Evolutionary conservation across 495 filamentous ascomycete genomes (phyloP).

Genomic region (Aspergillus bridgeri): DNA sequence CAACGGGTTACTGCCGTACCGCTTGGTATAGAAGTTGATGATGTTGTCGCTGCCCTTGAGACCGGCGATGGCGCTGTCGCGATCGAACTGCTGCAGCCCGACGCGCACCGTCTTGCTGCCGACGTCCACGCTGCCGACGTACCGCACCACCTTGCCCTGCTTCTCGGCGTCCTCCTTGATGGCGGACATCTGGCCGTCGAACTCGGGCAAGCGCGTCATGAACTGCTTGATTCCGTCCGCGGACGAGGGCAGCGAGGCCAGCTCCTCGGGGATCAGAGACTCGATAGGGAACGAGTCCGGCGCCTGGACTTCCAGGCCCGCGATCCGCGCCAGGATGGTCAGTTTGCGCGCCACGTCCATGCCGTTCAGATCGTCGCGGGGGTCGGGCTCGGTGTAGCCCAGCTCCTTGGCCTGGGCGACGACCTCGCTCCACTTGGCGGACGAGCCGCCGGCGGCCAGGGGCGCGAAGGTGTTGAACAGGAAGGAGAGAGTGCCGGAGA

Average conservation of each 20-base stretch:
- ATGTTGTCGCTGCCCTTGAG: constrained; percentile 97
- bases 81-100: constrained; percentile 81
- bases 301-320: constrained; percentile 69
- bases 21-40: constrained; percentile 94
- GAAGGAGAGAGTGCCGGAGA: constrained; percentile 94
- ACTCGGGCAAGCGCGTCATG: constrained; percentile 67
- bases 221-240: constrained; percentile 64
- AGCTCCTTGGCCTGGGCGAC: constrained; percentile 86
- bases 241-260: constrained; percentile 69
- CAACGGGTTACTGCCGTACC: constrained; percentile 83
- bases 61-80: constrained; percentile 80
- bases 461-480: constrained; percentile 94
- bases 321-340: constrained; percentile 83
- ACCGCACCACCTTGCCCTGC: constrained; percentile 88
- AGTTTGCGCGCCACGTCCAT: constrained; percentile 96
- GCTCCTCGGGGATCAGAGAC: constrained; percentile 78
- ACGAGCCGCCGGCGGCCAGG: constrained; percentile 53
- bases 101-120: constrained; percentile 73
- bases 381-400: constrained; percentile 97
- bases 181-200: constrained; percentile 80
- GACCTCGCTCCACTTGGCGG: constrained; percentile 76
- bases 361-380: constrained; percentile 92
- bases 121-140: constrained; percentile 90
- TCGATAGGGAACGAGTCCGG: constrained; percentile 88
- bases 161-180: constrained; percentile 72